Base-by-base conservation (phyloP, 768 basidiomycete genomes). In the Psilocybe sp. region DNA sequence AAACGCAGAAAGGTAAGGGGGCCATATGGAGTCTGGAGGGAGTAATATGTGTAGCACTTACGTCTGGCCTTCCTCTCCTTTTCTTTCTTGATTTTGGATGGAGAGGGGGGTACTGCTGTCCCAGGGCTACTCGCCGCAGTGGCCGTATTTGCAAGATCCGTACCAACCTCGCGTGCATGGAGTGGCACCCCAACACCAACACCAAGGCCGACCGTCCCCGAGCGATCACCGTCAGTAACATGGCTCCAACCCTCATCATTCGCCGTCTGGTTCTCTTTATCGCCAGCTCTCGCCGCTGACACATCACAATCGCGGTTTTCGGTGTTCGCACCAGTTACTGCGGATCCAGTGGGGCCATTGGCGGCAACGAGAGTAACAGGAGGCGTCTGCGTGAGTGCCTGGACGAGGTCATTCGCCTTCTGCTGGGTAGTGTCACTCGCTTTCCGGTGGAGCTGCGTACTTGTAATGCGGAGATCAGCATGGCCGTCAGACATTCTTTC, bases 21-120 rank as follows among this genome's bases (percentile, higher is more conserved):
- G 39, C 15, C 23, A 23, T 32, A 33, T 40, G 10, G 16, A 20
- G 35, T 40, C 12, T 19, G n/a, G n/a, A n/a, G n/a, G n/a, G n/a
- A 49, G 18, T 35, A 13, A 31, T 41, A 23, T n/a, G 19, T 33
- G 31, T 44, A 37, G 42, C 46, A 71, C 82, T 68, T 65, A 89
- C 87, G 79, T 55, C 75, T 74, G 28, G 62, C 67, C 49, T 77
- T 84, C 61, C 73, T 77, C 45, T 79, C 77, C 64, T 75, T 85
- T 58, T 71, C 74, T 55, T 73, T 78, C 57, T 66, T 77, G 19
- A 62, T 64, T 38, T 70, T 70, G 9, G 57, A 28, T 7, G 3
- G 23, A 28, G 23, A 28, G 4, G 23, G 23, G 7, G 23, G 23
- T 28, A 28, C 7, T 7, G 7, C 7, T 28, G 23, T 7, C 23